Base-by-base conservation (phyloP, 208 protist genomes). In the Plasmodiophora brassicae region DNA sequence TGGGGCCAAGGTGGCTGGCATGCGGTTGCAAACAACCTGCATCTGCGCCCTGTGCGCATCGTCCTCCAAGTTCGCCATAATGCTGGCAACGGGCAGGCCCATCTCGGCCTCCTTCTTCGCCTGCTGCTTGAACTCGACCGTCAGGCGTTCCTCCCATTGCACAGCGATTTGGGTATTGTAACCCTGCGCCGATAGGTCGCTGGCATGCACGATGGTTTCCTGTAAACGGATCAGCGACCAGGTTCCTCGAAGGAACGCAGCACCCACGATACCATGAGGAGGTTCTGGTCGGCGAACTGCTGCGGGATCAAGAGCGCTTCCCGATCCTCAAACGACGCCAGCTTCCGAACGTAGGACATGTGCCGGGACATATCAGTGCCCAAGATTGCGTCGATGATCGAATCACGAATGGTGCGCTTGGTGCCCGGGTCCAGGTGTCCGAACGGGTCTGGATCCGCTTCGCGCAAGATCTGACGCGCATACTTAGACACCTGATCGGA, bases 211-310 rank as follows among this genome's bases (percentile, higher is more conserved):
- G n/a, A 78, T 78, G 10, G 65, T 78, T 38, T 78, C n/a, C n/a
- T n/a, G n/a, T n/a, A n/a, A n/a, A n/a, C n/a, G n/a, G n/a, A n/a
- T n/a, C n/a, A n/a, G n/a, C n/a, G n/a, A n/a, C n/a, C n/a, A n/a
- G n/a, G n/a, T n/a, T n/a, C n/a, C n/a, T n/a, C n/a, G n/a, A n/a
- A n/a, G n/a, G n/a, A n/a, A n/a, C n/a, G n/a, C n/a, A n/a, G n/a
- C n/a, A n/a, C n/a, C n/a, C n/a, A n/a, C n/a, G n/a, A n/a, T n/a
- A n/a, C n/a, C 65, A 78, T 8, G n/a, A 78, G 65, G 5, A 78
- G 20, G n/a, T 78, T 78, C n/a, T 78, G 65, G n/a, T 78, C 65
- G n/a, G n/a, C 65, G 65, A 78, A 78, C n/a, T n/a, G 5, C n/a
- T 5, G 32, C 5, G 65, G 65, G 14, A 32, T 44, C n/a, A 78